Percentiles rank a stretch among this genome's conserved stretches.
These are phyloP conservation scores for Mortierella polycephala DNA, from an alignment of 371 early-diverging fungal species.

Conservation along the genomic window DNA sequence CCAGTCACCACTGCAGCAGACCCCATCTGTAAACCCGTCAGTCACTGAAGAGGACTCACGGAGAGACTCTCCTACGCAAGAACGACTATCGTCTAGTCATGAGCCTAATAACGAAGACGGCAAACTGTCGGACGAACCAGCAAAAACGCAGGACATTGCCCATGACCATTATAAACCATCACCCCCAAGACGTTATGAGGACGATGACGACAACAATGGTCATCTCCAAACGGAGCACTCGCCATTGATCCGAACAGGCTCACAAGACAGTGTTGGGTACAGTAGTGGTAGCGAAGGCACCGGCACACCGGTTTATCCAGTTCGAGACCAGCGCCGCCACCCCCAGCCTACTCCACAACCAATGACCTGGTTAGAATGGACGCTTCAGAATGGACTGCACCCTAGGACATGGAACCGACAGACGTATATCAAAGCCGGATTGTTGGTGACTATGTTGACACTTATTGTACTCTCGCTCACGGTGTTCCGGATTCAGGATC, in stretches of 20 bases:
- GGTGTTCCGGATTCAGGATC: conserved; percentile 54
- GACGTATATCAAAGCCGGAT: conserved; percentile 31
- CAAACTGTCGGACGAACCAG: too few species aligned
- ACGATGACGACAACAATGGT: conserved; percentile 28
- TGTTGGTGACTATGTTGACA: conserved; percentile 23
- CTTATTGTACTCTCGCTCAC: conserved; percentile 37
- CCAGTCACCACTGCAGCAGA: too few species aligned
- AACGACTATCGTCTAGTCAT: too few species aligned
- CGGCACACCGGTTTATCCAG: neutral
- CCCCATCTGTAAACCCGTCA: too few species aligned
- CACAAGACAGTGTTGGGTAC: conserved; percentile 10
- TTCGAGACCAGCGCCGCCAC: neutral
- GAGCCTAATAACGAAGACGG: too few species aligned
- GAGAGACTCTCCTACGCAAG: too few species aligned
- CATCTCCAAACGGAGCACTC: conserved; percentile 15
- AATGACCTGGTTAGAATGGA: conserved; percentile 37
- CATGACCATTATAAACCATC: too few species aligned
- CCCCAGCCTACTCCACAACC: conserved; percentile 4
- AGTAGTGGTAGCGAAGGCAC: conserved; percentile 7
- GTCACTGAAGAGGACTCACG: too few species aligned
- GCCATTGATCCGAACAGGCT: conserved; percentile 20
- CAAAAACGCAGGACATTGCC: too few species aligned
- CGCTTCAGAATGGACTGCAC: conserved; percentile 14
- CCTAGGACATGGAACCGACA: conserved; percentile 35
- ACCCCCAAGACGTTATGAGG: conserved; percentile 30